These are phyloP conservation scores for Phytophthora pistaciae DNA, from an alignment of 352 stramenopile genomes.

Conservation along the genomic window DNA sequence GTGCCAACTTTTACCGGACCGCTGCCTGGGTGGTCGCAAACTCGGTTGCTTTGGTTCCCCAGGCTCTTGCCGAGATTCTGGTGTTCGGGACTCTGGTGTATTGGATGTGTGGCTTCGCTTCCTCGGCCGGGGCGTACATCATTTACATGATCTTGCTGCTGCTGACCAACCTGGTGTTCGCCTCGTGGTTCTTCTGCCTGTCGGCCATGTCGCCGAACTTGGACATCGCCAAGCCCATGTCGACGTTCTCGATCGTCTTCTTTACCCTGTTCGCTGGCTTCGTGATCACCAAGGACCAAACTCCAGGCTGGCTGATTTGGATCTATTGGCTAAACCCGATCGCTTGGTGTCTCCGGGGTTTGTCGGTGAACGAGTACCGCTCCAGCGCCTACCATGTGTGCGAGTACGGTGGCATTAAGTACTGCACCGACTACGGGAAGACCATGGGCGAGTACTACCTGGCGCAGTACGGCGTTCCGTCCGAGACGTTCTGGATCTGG, in stretches of 20 bases:
- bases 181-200: constrained; percentile 60
- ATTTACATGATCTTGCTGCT: constrained; percentile 58
- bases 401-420: constrained; percentile 26
- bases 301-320: constrained; percentile 40
- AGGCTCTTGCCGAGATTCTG: constrained; percentile 56
- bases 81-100: constrained; percentile 81
- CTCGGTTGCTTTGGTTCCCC: constrained; percentile 39
- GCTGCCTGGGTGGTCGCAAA: constrained; percentile 63
- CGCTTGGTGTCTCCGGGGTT: constrained; percentile 21
- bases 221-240: constrained; percentile 51
- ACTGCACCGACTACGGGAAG: constrained; percentile 28
- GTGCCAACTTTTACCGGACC: constrained; percentile 77
- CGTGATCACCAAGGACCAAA: constrained; percentile 43
- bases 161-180: constrained; percentile 57
- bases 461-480: constrained; percentile 34
- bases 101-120: constrained; percentile 69
- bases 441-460: constrained; percentile 38
- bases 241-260: constrained; percentile 48
- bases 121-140: constrained; percentile 37
- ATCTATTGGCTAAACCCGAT: constrained; percentile 51
- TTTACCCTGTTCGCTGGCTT: constrained; percentile 65
- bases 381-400: constrained; percentile 31
- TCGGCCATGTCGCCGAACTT: constrained; percentile 36
- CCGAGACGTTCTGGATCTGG: constrained; percentile 29
- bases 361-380: constrained; percentile 39